Percentiles rank a stretch among this genome's conserved stretches.
Evolutionary conservation across 2,329 filamentous ascomycete genomes (phyloP).

Genomic region (Botryosphaeria dothidea): DNA sequence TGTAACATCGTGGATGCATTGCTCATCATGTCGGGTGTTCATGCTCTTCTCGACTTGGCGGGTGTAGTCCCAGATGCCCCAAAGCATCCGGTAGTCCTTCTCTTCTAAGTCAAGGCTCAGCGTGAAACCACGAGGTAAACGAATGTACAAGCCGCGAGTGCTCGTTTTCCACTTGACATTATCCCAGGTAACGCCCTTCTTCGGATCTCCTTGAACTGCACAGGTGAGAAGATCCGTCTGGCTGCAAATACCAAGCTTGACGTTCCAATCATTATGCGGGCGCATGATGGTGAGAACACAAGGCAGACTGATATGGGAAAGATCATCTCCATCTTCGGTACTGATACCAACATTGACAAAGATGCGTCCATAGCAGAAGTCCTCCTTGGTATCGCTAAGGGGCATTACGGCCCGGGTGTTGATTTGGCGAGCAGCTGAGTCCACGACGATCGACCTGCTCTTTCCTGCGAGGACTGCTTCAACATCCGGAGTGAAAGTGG

Average conservation of each 20-base stretch:
- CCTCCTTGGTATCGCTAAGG: conserved; percentile 69
- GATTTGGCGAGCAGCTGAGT: conserved; percentile 37
- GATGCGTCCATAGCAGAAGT: conserved; percentile 79
- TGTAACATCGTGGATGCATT: conserved; percentile 66
- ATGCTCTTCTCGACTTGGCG: conserved; percentile 73
- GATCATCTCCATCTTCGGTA: conserved; percentile 66
- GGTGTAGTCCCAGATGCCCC: conserved; percentile 84
- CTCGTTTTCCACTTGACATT: conserved; percentile 79
- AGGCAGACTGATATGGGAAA: conserved; percentile 68
- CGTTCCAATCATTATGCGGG: conserved; percentile 65
- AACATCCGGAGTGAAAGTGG: conserved; percentile 70
- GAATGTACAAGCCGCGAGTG: conserved; percentile 64
- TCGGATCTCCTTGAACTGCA: conserved; percentile 68
- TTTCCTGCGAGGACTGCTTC: conserved; percentile 66
- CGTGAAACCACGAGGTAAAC: conserved; percentile 73
- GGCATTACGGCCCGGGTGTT: conserved; percentile 70
- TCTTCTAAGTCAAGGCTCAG: conserved; percentile 71
- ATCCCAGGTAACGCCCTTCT: conserved; percentile 73
- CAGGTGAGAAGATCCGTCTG: conserved; percentile 78
- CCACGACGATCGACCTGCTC: conserved; percentile 45
- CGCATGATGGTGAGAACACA: conserved; percentile 77
- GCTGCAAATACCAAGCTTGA: conserved; percentile 74
- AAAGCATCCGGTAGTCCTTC: conserved; percentile 75
- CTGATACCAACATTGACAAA: conserved; percentile 73
- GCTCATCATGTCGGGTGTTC: conserved; percentile 69